Percentiles rank a stretch among this genome's conserved stretches.
Evolutionary conservation across 768 basidiomycete genomes (phyloP).

Genomic region (Pleurotus platypus): DNA sequence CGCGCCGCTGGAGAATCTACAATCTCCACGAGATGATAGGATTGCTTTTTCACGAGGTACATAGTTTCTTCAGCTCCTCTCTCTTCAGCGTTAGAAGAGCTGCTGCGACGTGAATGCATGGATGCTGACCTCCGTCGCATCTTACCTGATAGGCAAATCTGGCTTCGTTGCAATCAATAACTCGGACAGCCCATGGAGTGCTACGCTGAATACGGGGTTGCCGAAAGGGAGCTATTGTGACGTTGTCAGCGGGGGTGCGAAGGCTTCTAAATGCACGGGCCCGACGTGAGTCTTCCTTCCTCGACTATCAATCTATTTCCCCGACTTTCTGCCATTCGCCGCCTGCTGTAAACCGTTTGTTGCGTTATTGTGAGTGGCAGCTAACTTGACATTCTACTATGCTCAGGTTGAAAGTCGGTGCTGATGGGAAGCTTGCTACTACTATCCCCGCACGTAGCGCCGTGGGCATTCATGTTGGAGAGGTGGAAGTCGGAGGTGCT

Average conservation of each 20-base stretch:
- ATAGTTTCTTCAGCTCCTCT: background rate
- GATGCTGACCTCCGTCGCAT: background rate
- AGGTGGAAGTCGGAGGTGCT: too few relatives aligned
- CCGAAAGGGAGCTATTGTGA: conserved; percentile 47
- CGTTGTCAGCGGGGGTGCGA: conserved; percentile 32
- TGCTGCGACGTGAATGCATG: too few relatives aligned
- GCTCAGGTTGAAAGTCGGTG: too few relatives aligned
- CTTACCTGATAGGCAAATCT: conserved; percentile 22
- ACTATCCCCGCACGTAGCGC: too few relatives aligned
- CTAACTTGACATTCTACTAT: too few relatives aligned
- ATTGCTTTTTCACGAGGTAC: conserved; percentile 49
- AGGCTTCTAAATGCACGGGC: background rate
- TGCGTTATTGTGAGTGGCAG: too few relatives aligned
- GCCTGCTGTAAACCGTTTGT: too few relatives aligned
- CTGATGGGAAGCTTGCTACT: too few relatives aligned
- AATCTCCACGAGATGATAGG: conserved; percentile 27
- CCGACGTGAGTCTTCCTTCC: background rate
- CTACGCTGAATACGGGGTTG: conserved; percentile 41
- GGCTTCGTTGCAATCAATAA: conserved; percentile 56
- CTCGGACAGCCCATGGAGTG: conserved; percentile 34
- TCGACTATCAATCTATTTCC: too few relatives aligned
- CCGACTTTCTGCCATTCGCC: too few relatives aligned
- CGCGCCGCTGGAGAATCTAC: conserved; percentile 33
- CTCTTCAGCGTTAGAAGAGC: too few relatives aligned
- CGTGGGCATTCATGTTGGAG: too few relatives aligned